A percentile compares a stretch with the other conserved stretches of the same genome.
phyloP scores from a whole-genome alignment of 768 basidiomycete genomes.

The Tephrocybe sp. region DNA sequence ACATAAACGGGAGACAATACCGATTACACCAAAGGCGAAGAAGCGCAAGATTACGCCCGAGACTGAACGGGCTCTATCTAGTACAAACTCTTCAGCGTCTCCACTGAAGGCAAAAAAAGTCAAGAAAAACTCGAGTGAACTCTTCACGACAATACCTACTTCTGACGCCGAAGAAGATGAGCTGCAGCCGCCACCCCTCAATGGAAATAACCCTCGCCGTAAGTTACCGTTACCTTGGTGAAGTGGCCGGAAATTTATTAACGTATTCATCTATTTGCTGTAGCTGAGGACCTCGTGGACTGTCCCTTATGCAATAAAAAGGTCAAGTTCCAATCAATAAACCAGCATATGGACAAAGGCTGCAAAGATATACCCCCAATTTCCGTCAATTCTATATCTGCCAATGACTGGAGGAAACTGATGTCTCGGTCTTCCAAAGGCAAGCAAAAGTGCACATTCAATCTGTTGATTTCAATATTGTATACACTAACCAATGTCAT shows the following conservation, averaged over 20 bases:
- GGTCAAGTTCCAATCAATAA: constrained; percentile 49
- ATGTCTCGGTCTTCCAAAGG: constrained; percentile 38
- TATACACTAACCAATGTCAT: too few relatives aligned
- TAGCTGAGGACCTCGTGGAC: constrained; percentile 39
- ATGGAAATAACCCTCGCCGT: too few relatives aligned
- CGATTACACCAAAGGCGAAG: constrained; percentile 13
- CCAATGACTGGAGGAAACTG: constrained; percentile 44
- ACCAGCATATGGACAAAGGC: constrained; percentile 63
- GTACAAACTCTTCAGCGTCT: constrained; percentile 16
- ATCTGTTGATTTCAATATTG: too few relatives aligned
- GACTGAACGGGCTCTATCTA: too few relatives aligned
- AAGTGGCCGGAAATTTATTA: too few relatives aligned
- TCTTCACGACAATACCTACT: constrained; percentile 24
- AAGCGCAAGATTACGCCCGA: constrained; percentile 15
- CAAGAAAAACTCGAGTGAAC: constrained; percentile 9
- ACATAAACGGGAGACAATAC: constrained; percentile 4
- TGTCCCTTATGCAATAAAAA: constrained; percentile 62
- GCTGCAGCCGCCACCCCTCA: constrained; percentile 2
- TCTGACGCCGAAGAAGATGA: constrained; percentile 38
- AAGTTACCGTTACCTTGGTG: too few relatives aligned
- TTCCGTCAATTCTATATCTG: constrained; percentile 27
- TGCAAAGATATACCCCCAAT: constrained; percentile 40
- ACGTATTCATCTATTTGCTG: neutral
- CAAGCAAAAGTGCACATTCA: constrained; percentile 42
- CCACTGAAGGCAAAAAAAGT: constrained; percentile 19